Evolutionary conservation across 805 yeast genomes (phyloP).

Genomic region (Suhomyces sp.): DNA sequence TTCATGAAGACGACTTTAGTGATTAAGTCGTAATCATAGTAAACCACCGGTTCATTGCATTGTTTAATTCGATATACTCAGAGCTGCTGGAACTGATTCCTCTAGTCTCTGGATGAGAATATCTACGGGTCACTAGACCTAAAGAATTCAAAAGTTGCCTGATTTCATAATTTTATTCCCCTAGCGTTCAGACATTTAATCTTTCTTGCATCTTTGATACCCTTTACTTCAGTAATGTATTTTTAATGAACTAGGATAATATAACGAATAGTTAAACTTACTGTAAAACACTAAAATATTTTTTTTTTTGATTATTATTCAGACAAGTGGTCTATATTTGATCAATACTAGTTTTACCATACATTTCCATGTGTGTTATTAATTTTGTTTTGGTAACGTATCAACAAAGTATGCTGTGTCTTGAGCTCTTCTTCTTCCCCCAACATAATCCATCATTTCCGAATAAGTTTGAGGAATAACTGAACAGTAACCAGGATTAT

Average conservation of each 20-base stretch:
- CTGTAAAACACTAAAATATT: background rate
- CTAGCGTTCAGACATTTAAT: too few relatives aligned
- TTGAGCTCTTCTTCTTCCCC: constrained; percentile 85
- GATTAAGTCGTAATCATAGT: constrained; percentile 1
- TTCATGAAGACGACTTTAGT: constrained; percentile 25
- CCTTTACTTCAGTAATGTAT: constrained; percentile 7
- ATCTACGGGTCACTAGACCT: too few relatives aligned
- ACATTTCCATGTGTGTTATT: background rate
- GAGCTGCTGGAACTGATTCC: too few relatives aligned
- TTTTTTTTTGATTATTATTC: too few relatives aligned
- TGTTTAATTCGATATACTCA: constrained; percentile 6
- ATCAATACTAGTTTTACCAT: background rate
- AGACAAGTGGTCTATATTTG: background rate
- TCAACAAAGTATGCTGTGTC: constrained; percentile 71
- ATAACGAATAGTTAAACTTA: background rate
- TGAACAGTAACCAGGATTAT: constrained; percentile 60
- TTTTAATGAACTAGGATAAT: background rate
- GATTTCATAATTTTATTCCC: background rate
- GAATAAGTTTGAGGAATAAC: constrained; percentile 85
- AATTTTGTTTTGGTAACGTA: constrained; percentile 17
- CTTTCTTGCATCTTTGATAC: constrained; percentile 1
- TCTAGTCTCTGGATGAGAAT: too few relatives aligned
- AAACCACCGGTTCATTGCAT: constrained; percentile 4
- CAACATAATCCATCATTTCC: constrained; percentile 90
- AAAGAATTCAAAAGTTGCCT: background rate